These are phyloP conservation scores for Globisporangium solare DNA, from an alignment of 352 stramenopile genomes.

Conservation along the genomic window DNA sequence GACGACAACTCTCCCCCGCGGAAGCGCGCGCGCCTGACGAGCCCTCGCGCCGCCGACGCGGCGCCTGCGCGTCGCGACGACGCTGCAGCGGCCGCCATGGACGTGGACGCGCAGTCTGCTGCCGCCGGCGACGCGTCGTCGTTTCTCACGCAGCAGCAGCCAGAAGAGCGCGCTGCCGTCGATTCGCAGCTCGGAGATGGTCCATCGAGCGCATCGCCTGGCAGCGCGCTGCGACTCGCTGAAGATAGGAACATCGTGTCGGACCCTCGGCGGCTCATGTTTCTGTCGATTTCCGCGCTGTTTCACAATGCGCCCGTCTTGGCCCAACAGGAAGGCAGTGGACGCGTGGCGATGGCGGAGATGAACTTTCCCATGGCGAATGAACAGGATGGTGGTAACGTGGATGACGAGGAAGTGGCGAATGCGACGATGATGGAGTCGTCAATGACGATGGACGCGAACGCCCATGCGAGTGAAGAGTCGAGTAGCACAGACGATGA, in stretches of 20 bases:
- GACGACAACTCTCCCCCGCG: conserved; percentile 23
- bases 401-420: conserved; percentile 18
- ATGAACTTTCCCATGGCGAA: not conserved
- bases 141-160: not conserved
- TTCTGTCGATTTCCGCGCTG: not conserved
- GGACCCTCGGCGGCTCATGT: not conserved
- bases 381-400: conserved; percentile 3
- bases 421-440: conserved; percentile 13
- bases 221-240: not conserved
- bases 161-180: not conserved
- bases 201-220: too few relatives aligned
- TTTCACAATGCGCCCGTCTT: not conserved
- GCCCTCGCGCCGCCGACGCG: not conserved
- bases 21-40: conserved; percentile 29
- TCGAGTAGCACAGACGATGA: conserved; percentile 78
- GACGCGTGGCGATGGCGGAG: not conserved
- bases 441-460: conserved; percentile 6
- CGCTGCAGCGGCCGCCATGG: conserved; percentile 1
- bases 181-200: not conserved
- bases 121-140: not conserved
- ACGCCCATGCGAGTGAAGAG: conserved; percentile 36
- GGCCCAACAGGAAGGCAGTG: not conserved
- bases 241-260: too few relatives aligned
- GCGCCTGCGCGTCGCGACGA: conserved; percentile 17
- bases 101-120: not conserved